These are phyloP conservation scores for Hortaea werneckii DNA, from an alignment of 2,329 filamentous ascomycete species.

Conservation along the genomic window DNA sequence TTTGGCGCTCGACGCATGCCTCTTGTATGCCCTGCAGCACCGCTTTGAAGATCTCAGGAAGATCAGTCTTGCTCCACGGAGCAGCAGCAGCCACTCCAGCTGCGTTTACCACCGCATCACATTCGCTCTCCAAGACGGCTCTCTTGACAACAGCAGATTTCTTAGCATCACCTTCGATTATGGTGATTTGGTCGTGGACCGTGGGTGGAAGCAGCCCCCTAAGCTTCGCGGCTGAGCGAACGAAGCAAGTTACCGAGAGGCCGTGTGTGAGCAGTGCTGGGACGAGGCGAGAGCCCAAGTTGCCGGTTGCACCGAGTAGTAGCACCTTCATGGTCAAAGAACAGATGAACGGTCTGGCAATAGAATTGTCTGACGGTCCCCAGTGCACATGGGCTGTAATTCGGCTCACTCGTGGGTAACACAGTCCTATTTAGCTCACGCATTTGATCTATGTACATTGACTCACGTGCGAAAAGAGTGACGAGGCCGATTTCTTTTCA, in stretches of 20 bases:
- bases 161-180: constrained; percentile 31
- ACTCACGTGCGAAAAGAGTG: too few relatives aligned
- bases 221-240: constrained; percentile 32
- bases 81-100: constrained; percentile 30
- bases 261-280: constrained; percentile 21
- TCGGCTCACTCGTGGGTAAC: too few relatives aligned
- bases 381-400: too few relatives aligned
- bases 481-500: too few relatives aligned
- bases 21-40: constrained; percentile 26
- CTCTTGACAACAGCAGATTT: constrained; percentile 25
- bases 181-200: constrained; percentile 22
- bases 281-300: neutral
- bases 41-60: constrained; percentile 29
- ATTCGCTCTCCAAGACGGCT: constrained; percentile 27
- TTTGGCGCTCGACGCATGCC: constrained; percentile 26
- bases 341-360: too few relatives aligned
- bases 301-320: neutral
- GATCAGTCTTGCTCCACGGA: constrained; percentile 28
- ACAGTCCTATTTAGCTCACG: too few relatives aligned
- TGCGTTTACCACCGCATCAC: constrained; percentile 32
- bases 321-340: neutral
- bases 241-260: constrained; percentile 30
- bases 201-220: constrained; percentile 24
- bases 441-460: too few relatives aligned
- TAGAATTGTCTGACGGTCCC: too few relatives aligned